Evolutionary conservation across 306 rosid species (phyloP).

Genomic region (Quercus berberidifolia): DNA sequence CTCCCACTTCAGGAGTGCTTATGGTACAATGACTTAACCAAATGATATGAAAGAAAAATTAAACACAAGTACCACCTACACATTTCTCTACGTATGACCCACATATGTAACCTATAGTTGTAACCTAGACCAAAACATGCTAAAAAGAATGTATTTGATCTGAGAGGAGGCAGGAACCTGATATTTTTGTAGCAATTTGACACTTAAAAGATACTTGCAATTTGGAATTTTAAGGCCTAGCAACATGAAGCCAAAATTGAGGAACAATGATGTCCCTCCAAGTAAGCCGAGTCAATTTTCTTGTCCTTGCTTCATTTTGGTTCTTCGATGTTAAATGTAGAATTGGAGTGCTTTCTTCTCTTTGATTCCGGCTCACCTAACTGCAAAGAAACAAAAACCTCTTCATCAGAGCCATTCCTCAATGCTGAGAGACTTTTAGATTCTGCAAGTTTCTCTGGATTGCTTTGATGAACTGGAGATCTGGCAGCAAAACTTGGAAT

Average conservation of each 20-base stretch:
- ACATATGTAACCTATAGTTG: slow-evolving; percentile 47
- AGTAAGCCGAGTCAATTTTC: slow-evolving; percentile 22
- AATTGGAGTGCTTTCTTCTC: slow-evolving; percentile 57
- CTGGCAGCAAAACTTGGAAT: slow-evolving; percentile 48
- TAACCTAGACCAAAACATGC: slow-evolving; percentile 31
- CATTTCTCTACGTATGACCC: slow-evolving; percentile 45
- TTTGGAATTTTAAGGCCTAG: slow-evolving; percentile 18
- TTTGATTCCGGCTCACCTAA: slow-evolving; percentile 80
- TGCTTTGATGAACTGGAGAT: slow-evolving; percentile 49
- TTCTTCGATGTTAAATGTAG: slow-evolving; percentile 39
- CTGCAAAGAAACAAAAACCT: slow-evolving; percentile 60
- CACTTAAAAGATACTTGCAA: slow-evolving; percentile 15
- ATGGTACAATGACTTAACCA: slow-evolving; percentile 41
- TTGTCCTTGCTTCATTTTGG: slow-evolving; percentile 32
- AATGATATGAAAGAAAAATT: slow-evolving; percentile 31
- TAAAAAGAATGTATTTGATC: slow-evolving; percentile 40
- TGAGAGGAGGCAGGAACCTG: slow-evolving; percentile 30
- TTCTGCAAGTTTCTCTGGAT: slow-evolving; percentile 37
- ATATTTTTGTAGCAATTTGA: slow-evolving; percentile 23
- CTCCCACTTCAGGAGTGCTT: slow-evolving; percentile 42
- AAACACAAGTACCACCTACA: slow-evolving; percentile 35
- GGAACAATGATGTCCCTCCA: slow-evolving; percentile 30
- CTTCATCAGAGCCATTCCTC: slow-evolving; percentile 60
- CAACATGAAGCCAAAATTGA: slow-evolving; percentile 20
- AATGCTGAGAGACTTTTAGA: slow-evolving; percentile 49